Conservation (phyloP, 1,139 yeast genomes). For the Scheffersomyces parashehatae region DNA sequence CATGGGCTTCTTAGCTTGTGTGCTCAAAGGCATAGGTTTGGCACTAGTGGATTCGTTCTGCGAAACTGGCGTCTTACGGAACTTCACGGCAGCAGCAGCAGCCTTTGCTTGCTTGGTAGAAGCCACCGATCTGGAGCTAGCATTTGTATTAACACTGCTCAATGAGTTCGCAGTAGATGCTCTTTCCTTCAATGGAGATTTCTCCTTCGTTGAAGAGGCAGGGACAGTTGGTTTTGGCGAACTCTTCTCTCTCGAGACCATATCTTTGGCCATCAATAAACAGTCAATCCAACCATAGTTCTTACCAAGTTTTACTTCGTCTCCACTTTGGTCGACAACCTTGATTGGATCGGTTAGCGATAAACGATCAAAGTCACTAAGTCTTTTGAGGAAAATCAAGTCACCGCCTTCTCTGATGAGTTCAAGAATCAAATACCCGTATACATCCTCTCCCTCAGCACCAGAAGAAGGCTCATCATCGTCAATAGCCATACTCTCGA, state of each 20-base stretch:
- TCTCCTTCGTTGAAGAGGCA: slow-evolving; percentile 28
- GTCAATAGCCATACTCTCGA: slow-evolving; percentile 41
- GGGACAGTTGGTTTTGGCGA: slow-evolving; percentile 12
- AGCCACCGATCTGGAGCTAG: slow-evolving; percentile 9
- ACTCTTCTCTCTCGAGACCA: slow-evolving; percentile 24
- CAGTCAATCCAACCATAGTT: slow-evolving; percentile 51
- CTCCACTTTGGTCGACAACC: slow-evolving; percentile 38
- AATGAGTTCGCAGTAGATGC: slow-evolving; percentile 48
- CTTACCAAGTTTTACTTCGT: slow-evolving; percentile 35
- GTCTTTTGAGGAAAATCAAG: slow-evolving; percentile 56
- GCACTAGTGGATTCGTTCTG: slow-evolving; percentile 9
- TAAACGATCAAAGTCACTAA: slow-evolving; percentile 23
- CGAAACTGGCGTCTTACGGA: slow-evolving; percentile 6
- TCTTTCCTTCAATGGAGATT: slow-evolving; percentile 44
- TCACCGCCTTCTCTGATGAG: slow-evolving; percentile 56
- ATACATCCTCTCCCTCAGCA: slow-evolving; percentile 29
- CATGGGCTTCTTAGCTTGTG: slow-evolving; percentile 7
- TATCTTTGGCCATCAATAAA: slow-evolving; percentile 43
- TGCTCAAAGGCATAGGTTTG: too few relatives aligned
- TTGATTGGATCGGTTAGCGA: slow-evolving; percentile 31
- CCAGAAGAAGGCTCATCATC: slow-evolving; percentile 33
- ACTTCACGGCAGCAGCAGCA: slow-evolving; percentile 4
- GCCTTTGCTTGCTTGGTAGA: slow-evolving; percentile 3
- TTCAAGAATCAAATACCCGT: slow-evolving; percentile 67
- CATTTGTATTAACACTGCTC: slow-evolving; percentile 20